Evolutionary conservation across 257 asterid species (phyloP), one percentile per base, ranked within the genome.

Genomic region (Cynanchum wilfordii): DNA sequence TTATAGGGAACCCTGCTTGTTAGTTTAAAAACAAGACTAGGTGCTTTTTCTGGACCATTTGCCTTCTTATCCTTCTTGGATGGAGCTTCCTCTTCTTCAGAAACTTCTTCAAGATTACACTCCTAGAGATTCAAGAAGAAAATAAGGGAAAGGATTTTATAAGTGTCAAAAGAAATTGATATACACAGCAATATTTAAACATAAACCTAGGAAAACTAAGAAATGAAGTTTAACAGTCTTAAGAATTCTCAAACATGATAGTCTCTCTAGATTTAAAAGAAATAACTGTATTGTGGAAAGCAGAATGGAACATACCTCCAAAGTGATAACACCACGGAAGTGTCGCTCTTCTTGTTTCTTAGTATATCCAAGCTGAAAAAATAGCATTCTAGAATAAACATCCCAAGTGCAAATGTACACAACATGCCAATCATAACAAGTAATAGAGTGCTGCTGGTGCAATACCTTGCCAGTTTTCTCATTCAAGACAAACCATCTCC

Each of bases 401-500:
- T 40, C 27, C 17, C 17, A 51, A 50, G 1, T 16, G 52, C 10
- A 44, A 67, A 7, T 3, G 38, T 55, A 67, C 24, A 13, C 30
- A 56, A 9, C 30, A 22, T 56, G 25, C 16, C 62, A 7, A 64
- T 64, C 1, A 47, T 47, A 20, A 64, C n/a, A 13, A 42, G 24
- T 63, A 2, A 63, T 1, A 15, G 25, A 44, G 20, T 30, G 45
- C 44, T 29, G 25, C 6, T 7, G 60, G 40, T 63, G 1, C 74
- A 87, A 87, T 76, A 94, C 99, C 90, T 91, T 91, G 79, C 99
- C 97, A 57, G 97, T 91, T 87, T 94, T 94, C 71, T 88, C 97
- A 73, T 94, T 94, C 76, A 94, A 84, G 71, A 94, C 99, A 80
- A 94, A 94, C 99, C 99, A 94, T 84, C 97, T 81, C 84, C 82